These are phyloP conservation scores for Yarrowia yakushimensis DNA, from an alignment of 805 yeast species.

Conservation along the genomic window DNA sequence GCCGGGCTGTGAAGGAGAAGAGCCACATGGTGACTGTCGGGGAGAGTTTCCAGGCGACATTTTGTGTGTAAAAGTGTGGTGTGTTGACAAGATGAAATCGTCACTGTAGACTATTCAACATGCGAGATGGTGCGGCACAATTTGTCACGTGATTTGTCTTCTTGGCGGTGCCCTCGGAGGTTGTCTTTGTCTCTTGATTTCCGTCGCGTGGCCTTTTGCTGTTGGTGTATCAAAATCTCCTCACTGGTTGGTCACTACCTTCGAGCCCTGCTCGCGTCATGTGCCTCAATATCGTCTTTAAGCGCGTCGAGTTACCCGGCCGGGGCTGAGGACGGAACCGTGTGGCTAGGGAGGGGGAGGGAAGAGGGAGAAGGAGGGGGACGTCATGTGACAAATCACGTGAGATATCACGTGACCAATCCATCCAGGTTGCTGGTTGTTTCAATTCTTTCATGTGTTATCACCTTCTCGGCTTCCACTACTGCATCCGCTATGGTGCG, in stretches of 20 bases:
- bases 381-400: no score
- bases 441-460: no score
- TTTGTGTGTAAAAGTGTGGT: neutral
- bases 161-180: neutral
- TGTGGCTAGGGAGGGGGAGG: no score
- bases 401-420: no score
- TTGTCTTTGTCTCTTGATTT: neutral
- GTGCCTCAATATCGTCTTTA: conserved; percentile 6
- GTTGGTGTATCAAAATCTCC: neutral
- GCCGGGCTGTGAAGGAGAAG: conserved; percentile 5
- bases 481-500: no score
- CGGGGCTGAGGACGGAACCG: no score
- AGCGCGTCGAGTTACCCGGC: conserved; percentile 19
- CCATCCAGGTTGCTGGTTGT: no score
- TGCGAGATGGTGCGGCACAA: no score
- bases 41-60: neutral
- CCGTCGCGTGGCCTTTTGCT: neutral
- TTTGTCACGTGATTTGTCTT: no score
- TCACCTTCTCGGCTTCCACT: no score
- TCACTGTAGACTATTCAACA: conserved; percentile 1
- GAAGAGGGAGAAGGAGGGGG: no score
- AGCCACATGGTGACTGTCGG: neutral
- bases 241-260: neutral
- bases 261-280: conserved; percentile 1
- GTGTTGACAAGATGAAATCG: neutral